Conservation (phyloP, 2,329 filamentous ascomycete species). For the Zymoseptoria crescenta region DNA sequence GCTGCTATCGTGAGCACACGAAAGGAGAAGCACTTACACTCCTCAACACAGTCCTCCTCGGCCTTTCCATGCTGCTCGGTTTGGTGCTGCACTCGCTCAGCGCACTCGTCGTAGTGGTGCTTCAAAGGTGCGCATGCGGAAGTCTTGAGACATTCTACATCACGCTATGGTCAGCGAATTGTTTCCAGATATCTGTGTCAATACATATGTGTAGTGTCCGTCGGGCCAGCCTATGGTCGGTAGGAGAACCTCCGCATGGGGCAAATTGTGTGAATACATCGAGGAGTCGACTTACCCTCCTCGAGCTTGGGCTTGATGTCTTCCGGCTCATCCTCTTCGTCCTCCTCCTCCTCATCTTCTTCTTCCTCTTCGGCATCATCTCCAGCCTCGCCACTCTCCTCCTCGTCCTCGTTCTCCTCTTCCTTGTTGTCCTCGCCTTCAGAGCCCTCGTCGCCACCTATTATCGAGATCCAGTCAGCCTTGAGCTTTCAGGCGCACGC, state of each 20-base stretch:
- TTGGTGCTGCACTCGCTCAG: conserved; percentile 75
- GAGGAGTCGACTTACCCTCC: conserved; percentile 61
- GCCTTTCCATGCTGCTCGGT: conserved; percentile 66
- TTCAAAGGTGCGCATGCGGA: conserved; percentile 78
- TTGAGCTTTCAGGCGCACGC: conserved; percentile 21
- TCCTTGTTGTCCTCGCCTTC: conserved; percentile 34
- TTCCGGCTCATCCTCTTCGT: conserved; percentile 71
- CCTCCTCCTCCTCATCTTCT: conserved; percentile 70
- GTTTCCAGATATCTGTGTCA: not conserved
- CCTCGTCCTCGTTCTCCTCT: conserved; percentile 32
- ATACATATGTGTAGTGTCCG: not conserved
- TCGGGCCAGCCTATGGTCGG: not conserved
- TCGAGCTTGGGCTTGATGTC: conserved; percentile 84
- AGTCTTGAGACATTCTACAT: conserved; percentile 79
- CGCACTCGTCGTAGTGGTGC: conserved; percentile 98
- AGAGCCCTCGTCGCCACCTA: conserved; percentile 25
- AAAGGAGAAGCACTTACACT: conserved; percentile 64
- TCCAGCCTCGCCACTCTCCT: conserved; percentile 39
- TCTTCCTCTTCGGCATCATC: conserved; percentile 58
- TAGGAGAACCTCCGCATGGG: not conserved
- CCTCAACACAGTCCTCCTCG: conserved; percentile 95
- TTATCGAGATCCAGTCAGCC: conserved; percentile 2
- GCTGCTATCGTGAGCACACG: not conserved
- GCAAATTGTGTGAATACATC: not conserved
- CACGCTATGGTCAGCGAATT: not conserved